Conservation (phyloP, 257 asterid species). For the Marsdenia floribunda region DNA sequence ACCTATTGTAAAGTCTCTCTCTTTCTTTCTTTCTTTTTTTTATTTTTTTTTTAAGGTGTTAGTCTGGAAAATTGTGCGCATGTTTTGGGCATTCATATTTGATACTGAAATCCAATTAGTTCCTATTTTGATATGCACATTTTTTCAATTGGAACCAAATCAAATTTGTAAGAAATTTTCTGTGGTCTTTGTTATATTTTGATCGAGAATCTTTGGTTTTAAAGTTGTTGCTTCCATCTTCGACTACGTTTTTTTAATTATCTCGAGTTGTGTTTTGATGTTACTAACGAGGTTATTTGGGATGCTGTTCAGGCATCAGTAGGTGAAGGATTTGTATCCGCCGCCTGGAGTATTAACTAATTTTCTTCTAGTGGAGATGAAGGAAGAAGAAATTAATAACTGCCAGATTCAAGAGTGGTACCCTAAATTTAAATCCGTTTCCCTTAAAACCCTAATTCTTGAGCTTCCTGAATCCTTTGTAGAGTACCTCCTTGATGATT, state of each 20-base stretch:
- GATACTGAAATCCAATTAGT: not conserved
- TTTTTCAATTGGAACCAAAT: not conserved
- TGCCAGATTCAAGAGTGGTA: conserved; percentile 97
- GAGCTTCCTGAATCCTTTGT: conserved; percentile 74
- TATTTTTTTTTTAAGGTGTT: not conserved
- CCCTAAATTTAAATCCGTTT: conserved; percentile 61
- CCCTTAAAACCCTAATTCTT: conserved; percentile 56
- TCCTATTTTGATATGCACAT: not conserved
- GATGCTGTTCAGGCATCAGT: not conserved
- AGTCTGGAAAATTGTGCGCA: not conserved
- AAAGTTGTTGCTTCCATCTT: not conserved
- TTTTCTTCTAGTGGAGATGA: conserved; percentile 31
- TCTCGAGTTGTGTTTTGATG: not conserved
- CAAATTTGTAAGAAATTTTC: not conserved
- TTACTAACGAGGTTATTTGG: not conserved
- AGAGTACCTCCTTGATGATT: conserved; percentile 56
- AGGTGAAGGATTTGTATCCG: not conserved
- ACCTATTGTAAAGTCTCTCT: not conserved
- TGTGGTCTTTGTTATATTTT: not conserved
- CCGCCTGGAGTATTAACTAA: not conserved
- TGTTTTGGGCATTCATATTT: not conserved
- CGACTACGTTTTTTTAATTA: not conserved
- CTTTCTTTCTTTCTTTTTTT: not conserved
- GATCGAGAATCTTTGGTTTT: not conserved
- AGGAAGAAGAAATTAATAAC: conserved; percentile 61